A percentile compares a stretch with the other conserved stretches of the same genome.
Evolutionary conservation across 2,329 filamentous ascomycete species (phyloP).

Genomic region (Epichloe gansuensis): DNA sequence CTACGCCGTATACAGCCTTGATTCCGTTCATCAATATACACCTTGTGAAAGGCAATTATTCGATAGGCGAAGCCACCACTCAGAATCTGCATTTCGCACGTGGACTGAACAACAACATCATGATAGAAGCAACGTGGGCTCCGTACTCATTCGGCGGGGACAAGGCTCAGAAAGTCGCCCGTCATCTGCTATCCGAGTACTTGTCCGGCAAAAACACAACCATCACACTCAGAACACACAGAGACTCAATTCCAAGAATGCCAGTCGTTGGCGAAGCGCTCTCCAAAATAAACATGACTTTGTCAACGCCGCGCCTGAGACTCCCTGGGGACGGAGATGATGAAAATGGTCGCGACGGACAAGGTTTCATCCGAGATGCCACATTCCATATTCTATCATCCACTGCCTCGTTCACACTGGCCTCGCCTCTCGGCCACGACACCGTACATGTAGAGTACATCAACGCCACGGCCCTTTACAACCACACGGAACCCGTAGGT

Average conservation of each 20-base stretch:
- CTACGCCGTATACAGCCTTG: conserved; percentile 70
- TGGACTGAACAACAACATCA: conserved; percentile 61
- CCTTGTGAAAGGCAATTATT: conserved; percentile 58
- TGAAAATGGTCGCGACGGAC: conserved; percentile 22
- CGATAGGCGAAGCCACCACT: conserved; percentile 64
- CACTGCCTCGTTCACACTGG: conserved; percentile 71
- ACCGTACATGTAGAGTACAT: conserved; percentile 67
- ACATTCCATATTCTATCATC: conserved; percentile 81
- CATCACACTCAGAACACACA: conserved; percentile 60
- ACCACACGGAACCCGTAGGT: conserved; percentile 65
- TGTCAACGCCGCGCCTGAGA: conserved; percentile 57
- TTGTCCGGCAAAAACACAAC: conserved; percentile 80
- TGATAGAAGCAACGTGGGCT: conserved; percentile 62
- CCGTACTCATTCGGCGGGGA: conserved; percentile 50
- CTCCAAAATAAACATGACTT: conserved; percentile 55
- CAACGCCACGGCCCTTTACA: conserved; percentile 77
- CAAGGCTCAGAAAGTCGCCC: conserved; percentile 49
- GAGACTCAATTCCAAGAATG: conserved; percentile 58
- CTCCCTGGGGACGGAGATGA: conserved; percentile 32
- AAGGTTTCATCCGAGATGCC: conserved; percentile 71
- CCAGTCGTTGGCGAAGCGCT: conserved; percentile 63
- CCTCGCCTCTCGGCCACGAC: conserved; percentile 63
- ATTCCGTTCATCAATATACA: conserved; percentile 75
- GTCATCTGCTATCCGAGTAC: conserved; percentile 70
- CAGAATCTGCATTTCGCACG: conserved; percentile 49